Evolutionary conservation across 2,329 filamentous ascomycete genomes (phyloP).

Genomic region (Cercospora sp.): DNA sequence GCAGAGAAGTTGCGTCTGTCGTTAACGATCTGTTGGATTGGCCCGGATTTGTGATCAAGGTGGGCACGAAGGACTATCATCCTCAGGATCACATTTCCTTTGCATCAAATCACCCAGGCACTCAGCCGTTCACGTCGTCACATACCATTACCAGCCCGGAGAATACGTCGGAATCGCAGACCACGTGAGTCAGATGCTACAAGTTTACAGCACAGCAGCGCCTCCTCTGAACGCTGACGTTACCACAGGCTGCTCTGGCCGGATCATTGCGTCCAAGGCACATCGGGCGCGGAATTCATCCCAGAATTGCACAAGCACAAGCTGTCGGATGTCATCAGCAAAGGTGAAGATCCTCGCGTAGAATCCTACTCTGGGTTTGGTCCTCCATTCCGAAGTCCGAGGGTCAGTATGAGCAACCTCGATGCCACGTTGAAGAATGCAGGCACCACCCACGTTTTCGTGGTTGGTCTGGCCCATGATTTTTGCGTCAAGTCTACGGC

Average conservation of each 20-base stretch:
- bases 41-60: conserved; percentile 65
- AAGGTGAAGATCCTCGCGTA: conserved; percentile 70
- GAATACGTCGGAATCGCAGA: conserved; percentile 64
- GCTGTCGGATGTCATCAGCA: conserved; percentile 70
- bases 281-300: conserved; percentile 70
- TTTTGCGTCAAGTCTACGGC: conserved; percentile 86
- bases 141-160: conserved; percentile 66
- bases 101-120: conserved; percentile 71
- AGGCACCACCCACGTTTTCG: conserved; percentile 74
- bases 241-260: conserved; percentile 76
- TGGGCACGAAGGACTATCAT: conserved; percentile 94
- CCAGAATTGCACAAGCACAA: conserved; percentile 64
- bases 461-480: conserved; percentile 83
- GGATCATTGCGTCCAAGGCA: conserved; percentile 78
- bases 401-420: conserved; percentile 63
- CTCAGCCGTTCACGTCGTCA: conserved; percentile 66
- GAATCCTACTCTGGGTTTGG: conserved; percentile 96
- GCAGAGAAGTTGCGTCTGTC: conserved; percentile 65
- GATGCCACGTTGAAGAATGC: conserved; percentile 56
- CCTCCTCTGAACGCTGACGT: background rate
- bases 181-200: conserved; percentile 44
- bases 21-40: conserved; percentile 74
- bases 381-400: conserved; percentile 68
- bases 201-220: background rate
- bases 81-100: conserved; percentile 84